These are phyloP conservation scores for Aquilaria agallochum DNA, from an alignment of 441 rosid species.

Conservation along the genomic window DNA sequence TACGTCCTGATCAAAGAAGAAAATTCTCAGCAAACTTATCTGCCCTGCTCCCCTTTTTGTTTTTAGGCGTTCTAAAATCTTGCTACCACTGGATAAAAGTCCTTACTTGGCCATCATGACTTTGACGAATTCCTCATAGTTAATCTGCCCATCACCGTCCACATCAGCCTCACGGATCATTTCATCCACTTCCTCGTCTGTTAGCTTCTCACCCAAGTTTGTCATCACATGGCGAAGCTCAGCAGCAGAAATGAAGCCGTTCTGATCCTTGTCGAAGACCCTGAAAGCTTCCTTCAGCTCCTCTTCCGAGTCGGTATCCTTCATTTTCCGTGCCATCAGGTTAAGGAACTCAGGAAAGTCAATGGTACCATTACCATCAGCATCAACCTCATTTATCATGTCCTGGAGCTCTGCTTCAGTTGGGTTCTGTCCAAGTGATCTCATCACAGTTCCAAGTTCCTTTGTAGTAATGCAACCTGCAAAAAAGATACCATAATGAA, in stretches of 20 bases:
- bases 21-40: constrained; percentile 20
- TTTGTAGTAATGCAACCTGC: constrained; percentile 47
- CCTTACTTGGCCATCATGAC: constrained; percentile 47
- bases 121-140: constrained; percentile 41
- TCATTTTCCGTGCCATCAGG: constrained; percentile 49
- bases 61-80: background rate
- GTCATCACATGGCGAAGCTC: constrained; percentile 52
- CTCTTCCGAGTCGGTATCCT: constrained; percentile 46
- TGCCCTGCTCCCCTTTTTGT: constrained; percentile 16
- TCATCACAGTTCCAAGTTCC: constrained; percentile 49
- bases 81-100: constrained; percentile 5
- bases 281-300: constrained; percentile 47
- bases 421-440: constrained; percentile 45
- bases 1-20: constrained; percentile 17
- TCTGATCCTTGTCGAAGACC: constrained; percentile 44
- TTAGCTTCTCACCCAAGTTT: constrained; percentile 40
- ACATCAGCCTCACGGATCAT: constrained; percentile 45
- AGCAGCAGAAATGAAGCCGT: constrained; percentile 46
- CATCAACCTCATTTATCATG: constrained; percentile 48
- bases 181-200: constrained; percentile 45
- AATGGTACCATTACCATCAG: constrained; percentile 43
- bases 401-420: constrained; percentile 50
- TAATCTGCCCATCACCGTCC: constrained; percentile 49
- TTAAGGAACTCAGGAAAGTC: constrained; percentile 45
- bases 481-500: background rate